Base-by-base conservation (phyloP, 169 alveolate genomes). In the Eimeria acervulina region DNA sequence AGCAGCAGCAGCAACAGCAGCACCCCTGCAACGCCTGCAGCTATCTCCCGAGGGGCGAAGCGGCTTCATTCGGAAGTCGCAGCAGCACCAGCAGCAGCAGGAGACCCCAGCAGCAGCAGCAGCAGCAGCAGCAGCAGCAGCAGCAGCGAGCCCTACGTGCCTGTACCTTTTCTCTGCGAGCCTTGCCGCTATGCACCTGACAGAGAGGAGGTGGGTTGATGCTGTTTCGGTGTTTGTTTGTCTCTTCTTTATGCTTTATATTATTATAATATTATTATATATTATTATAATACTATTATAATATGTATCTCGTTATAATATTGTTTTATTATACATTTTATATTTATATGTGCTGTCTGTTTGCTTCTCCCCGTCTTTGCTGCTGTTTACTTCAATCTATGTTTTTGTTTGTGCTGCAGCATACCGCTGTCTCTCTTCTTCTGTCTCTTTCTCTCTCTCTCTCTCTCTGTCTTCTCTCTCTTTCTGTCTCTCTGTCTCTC, bases 1-100 rank as follows among this genome's bases (percentile, higher is more conserved):
- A 68, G 87, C 66, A 26, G 55, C 83, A 63, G 94, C 78, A 76
- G 87, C 87, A 76, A 61, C 87, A 76, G 87, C 87, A 76, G 33
- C 87, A 76, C 23, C 13, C 59, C 51, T 15, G 42, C 90, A 26
- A 47, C 90, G 10, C 40, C 90, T 6, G 70, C 40, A 0, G 66
- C 23, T 13, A 47, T 33, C 40, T 26, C 36, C 10, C 15, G 72
- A 44, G 90, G 70, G n/a, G 5, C 47, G 52, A 81, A 81, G 90
- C 90, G 90, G 13, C 90, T 61, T 19, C 70, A 81, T 47, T 42
- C 72, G 2, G 90, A 81, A 28, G 52, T 47, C 0, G 47, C 42
- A 2, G 90, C 44, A 23, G 44, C 90, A 42, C 44, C 90, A 42
- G 72, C 66, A 42, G 72, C 63, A 44, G 90, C 72, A 81, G 90